phyloP scores from a whole-genome alignment of 1,139 yeast species.

The Starmera stellimalicola region DNA sequence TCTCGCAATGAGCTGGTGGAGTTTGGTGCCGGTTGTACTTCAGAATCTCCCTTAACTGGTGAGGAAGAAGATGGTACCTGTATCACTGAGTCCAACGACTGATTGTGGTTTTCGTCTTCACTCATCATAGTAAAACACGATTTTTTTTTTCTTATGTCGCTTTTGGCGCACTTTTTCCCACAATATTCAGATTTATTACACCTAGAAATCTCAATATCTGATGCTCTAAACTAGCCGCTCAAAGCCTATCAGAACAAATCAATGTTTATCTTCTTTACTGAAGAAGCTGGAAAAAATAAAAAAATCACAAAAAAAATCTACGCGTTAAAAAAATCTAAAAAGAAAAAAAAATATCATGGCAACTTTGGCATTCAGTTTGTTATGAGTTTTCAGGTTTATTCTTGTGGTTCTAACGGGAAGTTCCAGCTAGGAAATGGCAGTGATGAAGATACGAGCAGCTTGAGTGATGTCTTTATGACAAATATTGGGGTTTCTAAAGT shows the following conservation, averaged over 20 bases:
- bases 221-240: too few relatives aligned
- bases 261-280: too few relatives aligned
- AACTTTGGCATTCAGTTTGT: neutral
- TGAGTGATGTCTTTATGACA: slow-evolving; percentile 17
- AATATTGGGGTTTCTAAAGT: slow-evolving; percentile 29
- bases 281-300: neutral
- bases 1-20: slow-evolving; percentile 17
- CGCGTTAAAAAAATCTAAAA: neutral
- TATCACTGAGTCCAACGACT: slow-evolving; percentile 10
- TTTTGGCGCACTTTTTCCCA: too few relatives aligned
- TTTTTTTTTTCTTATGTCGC: too few relatives aligned
- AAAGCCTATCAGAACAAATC: too few relatives aligned
- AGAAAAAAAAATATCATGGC: neutral
- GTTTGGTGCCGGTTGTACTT: neutral
- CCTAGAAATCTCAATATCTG: too few relatives aligned
- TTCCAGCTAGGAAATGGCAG: slow-evolving; percentile 65
- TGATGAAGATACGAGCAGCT: slow-evolving; percentile 38
- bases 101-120: too few relatives aligned
- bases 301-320: neutral
- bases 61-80: slow-evolving; percentile 41
- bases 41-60: slow-evolving; percentile 3
- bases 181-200: too few relatives aligned
- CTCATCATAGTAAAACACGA: too few relatives aligned
- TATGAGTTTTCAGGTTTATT: slow-evolving; percentile 21
- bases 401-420: slow-evolving; percentile 81